phyloP scores from a whole-genome alignment of 1,139 yeast genomes.

The Debaryomyces udenii region DNA sequence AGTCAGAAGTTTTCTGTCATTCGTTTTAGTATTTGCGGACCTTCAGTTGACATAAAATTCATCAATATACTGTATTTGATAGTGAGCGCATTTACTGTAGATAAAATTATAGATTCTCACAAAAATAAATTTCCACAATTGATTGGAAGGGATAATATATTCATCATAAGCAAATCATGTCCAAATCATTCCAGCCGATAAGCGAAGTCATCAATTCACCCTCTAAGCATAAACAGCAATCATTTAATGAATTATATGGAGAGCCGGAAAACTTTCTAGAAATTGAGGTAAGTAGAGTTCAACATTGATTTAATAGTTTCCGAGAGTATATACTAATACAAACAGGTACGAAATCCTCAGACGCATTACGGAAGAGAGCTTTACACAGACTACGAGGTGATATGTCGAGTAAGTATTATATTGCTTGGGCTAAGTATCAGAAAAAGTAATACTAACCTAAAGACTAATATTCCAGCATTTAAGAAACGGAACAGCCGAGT shows the following conservation, averaged over 20 bases:
- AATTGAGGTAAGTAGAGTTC: slow-evolving; percentile 60
- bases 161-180: slow-evolving; percentile 23
- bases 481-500: slow-evolving; percentile 66
- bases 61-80: no score
- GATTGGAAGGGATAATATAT: no score
- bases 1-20: no score
- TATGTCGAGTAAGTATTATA: slow-evolving; percentile 59
- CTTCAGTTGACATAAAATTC: no score
- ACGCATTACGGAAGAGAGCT: slow-evolving; percentile 78
- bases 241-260: slow-evolving; percentile 83
- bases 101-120: no score
- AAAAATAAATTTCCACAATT: no score
- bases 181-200: slow-evolving; percentile 50
- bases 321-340: slow-evolving; percentile 19
- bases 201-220: slow-evolving; percentile 46
- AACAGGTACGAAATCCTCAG: slow-evolving; percentile 66
- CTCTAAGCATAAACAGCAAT: slow-evolving; percentile 54
- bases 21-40: no score
- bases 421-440: not conserved
- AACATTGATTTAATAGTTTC: slow-evolving; percentile 14
- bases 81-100: no score
- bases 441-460: slow-evolving; percentile 18
- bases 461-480: slow-evolving; percentile 84
- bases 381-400: slow-evolving; percentile 90
- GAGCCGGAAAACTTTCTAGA: slow-evolving; percentile 95